Base-by-base conservation (phyloP, 2,329 filamentous ascomycete genomes). In the Phialophora verrucosa region DNA sequence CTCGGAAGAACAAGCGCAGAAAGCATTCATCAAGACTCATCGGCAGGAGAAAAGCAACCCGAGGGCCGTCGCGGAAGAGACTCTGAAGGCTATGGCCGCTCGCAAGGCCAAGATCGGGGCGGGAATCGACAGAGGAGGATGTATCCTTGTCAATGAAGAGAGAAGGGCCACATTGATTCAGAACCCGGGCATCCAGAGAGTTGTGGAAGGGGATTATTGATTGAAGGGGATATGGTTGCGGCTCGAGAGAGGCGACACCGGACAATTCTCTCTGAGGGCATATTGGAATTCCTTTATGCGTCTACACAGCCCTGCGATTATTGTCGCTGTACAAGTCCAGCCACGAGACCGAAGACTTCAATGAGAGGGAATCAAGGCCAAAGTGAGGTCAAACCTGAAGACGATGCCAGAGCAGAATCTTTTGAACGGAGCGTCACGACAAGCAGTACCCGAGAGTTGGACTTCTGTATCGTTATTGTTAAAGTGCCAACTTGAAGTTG, bases 51-150 rank as follows among this genome's bases (percentile, higher is more conserved):
- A 66, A 64, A 65, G 50, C 51, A 78, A 76, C 0, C 75, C 79
- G n/a, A 78, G 81, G 62, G 75, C 83, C 23, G 82, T 83, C 60
- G 83, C 83, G 3, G 71, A 75, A 49, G 78, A 82, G 55, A 76
- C 82, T 2, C 71, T 82, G 17, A 75, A 77, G 60, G 80, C 81
- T 8, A 76, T 87, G 38, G 77, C 81, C 38, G 77, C 79, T 51
- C 81, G 81, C 66, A 87, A 87, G 73, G 77, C 77, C 57, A 77
- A 78, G 25, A 77, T 85, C 68, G 86, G 86, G 2, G 79, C 83
- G 3, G 83, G 82, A 0, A 78, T 88, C 71, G 85, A 86, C 63
- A 78, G 80, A 53, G 82, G 81, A 49, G 85, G 85, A 4, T 81
- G 81, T 49, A 82, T 79, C 25, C 75, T 88, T 5, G 85, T 82